Base-by-base conservation (phyloP, 2,329 filamentous ascomycete species). In the Nemania bipapillata region DNA sequence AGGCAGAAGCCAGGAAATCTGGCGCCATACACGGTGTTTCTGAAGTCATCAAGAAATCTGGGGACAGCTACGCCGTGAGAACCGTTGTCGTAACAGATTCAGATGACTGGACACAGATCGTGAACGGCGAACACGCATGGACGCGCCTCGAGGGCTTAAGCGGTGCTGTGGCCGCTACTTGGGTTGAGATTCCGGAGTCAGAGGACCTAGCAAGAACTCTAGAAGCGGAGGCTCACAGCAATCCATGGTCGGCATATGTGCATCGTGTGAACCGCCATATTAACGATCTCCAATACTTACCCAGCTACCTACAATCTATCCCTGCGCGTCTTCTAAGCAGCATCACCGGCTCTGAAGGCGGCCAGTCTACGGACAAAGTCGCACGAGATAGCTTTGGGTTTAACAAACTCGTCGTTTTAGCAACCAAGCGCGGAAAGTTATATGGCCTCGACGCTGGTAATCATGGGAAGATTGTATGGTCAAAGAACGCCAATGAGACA, bases 241-340 rank as follows among this genome's bases (percentile, higher is more conserved):
- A 91, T 77, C 85, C 92, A 2, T 76, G 92, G 5, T 85, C 87
- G 11, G 96, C 96, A n/a, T 99, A 97, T 76, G 82, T 95, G 30
- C 94, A 97, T 80, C 91, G 96, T 15, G 85, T 97, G 15, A 91
- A 87, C 71, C 91, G 96, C 53, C 96, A 99, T 77, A 75, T 93
- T 15, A 85, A 88, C 53, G 96, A 97, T 72, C 84, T 97, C 45
- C 84, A 91, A 76, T 85, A 91, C 73, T 85, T 98, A 3, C 94
- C 94, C 0, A 86, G 84, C 0, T 96, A 91, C 81, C 80, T 97
- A 2, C 85, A 89, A 70, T 84, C 84, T 17, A 83, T 97, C 9
- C 93, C 93, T 4, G 81, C 85, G 50, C 89, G 90, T 26, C 81
- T 97, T 15, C 75, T 94, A 2, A 86, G 86, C 69, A 90, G 88